Evolutionary conservation across 2,329 filamentous ascomycete genomes (phyloP).

Genomic region (Fonsecaea monophora): DNA sequence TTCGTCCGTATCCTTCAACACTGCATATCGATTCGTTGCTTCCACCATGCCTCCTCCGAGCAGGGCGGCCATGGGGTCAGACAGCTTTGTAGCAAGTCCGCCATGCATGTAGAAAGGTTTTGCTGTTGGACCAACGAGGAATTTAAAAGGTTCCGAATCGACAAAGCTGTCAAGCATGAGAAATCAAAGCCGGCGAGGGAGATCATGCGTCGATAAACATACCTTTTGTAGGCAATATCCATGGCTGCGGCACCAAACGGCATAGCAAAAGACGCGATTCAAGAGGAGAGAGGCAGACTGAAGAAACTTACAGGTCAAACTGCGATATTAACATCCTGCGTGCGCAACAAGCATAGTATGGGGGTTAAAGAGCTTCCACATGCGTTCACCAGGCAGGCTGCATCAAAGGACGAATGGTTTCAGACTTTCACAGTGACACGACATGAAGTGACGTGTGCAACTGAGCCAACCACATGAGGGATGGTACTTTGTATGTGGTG

Average conservation of each 20-base stretch:
- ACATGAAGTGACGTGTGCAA: conserved; percentile 3
- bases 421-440: conserved; percentile 1
- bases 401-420: conserved; percentile 2
- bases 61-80: conserved; percentile 29
- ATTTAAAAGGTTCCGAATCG: conserved; percentile 35
- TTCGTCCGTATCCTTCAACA: conserved; percentile 35
- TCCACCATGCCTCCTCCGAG: conserved; percentile 35
- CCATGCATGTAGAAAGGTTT: conserved; percentile 37
- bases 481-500: not conserved
- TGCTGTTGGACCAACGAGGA: conserved; percentile 30
- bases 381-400: not conserved
- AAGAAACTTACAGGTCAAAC: not conserved
- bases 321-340: not conserved
- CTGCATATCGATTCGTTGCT: conserved; percentile 23
- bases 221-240: conserved; percentile 24
- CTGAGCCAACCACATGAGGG: not conserved
- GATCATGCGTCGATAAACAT: not conserved
- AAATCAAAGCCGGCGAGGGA: not conserved
- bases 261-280: not conserved
- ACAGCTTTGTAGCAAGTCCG: conserved; percentile 34
- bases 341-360: not conserved
- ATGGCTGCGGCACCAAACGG: conserved; percentile 11
- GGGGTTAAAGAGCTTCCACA: not conserved
- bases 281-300: not conserved
- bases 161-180: conserved; percentile 30